Evolutionary conservation across 495 filamentous ascomycete species (phyloP).

Genomic region (Cercophora newfieldiana): DNA sequence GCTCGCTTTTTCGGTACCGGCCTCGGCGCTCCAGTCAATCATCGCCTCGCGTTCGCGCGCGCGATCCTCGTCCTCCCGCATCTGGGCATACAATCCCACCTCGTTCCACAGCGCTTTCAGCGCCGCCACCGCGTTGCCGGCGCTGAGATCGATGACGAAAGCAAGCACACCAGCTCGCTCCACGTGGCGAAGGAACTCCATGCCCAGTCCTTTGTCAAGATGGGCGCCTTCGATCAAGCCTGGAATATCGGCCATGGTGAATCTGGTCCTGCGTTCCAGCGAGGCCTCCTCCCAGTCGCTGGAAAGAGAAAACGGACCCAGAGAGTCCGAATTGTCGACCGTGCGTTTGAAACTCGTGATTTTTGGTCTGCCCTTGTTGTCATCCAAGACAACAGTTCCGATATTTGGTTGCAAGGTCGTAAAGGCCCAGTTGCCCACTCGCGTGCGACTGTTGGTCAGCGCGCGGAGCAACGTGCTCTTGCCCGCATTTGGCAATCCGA

Average conservation of each 20-base stretch:
- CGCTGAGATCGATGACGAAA: slow-evolving; percentile 86
- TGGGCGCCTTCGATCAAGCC: slow-evolving; percentile 89
- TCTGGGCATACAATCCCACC: slow-evolving; percentile 78
- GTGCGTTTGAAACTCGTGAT: slow-evolving; percentile 32
- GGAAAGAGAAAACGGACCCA: slow-evolving; percentile 33
- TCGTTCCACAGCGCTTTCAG: slow-evolving; percentile 85
- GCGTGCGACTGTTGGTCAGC: slow-evolving; percentile 78
- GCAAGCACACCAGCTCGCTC: slow-evolving; percentile 90
- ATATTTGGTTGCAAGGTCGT: slow-evolving; percentile 93
- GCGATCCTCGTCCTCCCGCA: slow-evolving; percentile 61
- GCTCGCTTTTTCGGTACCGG: slow-evolving; percentile 23
- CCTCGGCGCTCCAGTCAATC: slow-evolving; percentile 43
- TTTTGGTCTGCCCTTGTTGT: slow-evolving; percentile 65
- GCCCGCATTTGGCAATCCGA: slow-evolving; percentile 93
- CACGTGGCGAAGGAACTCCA: slow-evolving; percentile 90
- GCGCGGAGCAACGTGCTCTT: slow-evolving; percentile 91
- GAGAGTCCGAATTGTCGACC: slow-evolving; percentile 33
- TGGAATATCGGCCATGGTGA: slow-evolving; percentile 95
- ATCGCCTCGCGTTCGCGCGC: slow-evolving; percentile 50
- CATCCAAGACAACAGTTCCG: slow-evolving; percentile 88
- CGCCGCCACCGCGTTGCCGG: slow-evolving; percentile 73
- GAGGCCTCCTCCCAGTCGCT: slow-evolving; percentile 31
- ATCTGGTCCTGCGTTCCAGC: slow-evolving; percentile 62
- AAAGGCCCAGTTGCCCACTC: slow-evolving; percentile 94
- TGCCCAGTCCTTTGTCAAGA: slow-evolving; percentile 85